Base-by-base conservation (phyloP, 352 stramenopile genomes). In the Phytophthora pluvialis region DNA sequence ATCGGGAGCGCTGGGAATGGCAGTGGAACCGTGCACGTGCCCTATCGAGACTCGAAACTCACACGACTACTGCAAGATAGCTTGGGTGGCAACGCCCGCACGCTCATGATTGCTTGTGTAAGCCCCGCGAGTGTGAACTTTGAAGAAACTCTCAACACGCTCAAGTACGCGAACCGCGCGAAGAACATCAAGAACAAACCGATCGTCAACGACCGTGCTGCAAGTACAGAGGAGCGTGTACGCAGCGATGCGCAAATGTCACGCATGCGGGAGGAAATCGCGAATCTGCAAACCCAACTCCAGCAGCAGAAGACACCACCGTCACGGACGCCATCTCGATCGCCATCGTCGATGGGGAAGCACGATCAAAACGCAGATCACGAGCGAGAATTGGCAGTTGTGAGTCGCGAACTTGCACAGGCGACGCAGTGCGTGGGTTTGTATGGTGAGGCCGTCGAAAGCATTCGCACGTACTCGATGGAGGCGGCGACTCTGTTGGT, bases 111-210 rank as follows among this genome's bases (percentile, higher is more conserved):
- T 43, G 89, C 88, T 3, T 97, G 85, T 50, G 87, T 94, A 42
- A 94, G 80, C 16, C 86, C 83, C 5, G 85, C 81, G 29, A 81
- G 75, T 3, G 64, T 93, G 40, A 97, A 96, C 51, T 93, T 96
- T 60, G 86, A 94, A 65, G 98, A 99, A 81, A 99, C 97, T 3
- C 74, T 99, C 4, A 98, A 97, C 42, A 99, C 97, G 46, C 84
- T 99, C 15, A 95, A 98, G 61, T 99, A 99, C 73, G 97, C 97
- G 4, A 99, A 99, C 67, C 92, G 98, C 13, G 98, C 98, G 36
- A 99, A 99, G 80, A 99, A 99, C 66, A 99, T 99, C 69, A 98
- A 99, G 67, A 99, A 99, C 74, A 97, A 97, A 52, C 96, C 98
- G 3, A 97, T 98, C 55, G 97, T 99, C 42, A 99, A 99, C 72